Conservation (phyloP, 148 eudicot genomes). For the Selenicereus undatus region DNA sequence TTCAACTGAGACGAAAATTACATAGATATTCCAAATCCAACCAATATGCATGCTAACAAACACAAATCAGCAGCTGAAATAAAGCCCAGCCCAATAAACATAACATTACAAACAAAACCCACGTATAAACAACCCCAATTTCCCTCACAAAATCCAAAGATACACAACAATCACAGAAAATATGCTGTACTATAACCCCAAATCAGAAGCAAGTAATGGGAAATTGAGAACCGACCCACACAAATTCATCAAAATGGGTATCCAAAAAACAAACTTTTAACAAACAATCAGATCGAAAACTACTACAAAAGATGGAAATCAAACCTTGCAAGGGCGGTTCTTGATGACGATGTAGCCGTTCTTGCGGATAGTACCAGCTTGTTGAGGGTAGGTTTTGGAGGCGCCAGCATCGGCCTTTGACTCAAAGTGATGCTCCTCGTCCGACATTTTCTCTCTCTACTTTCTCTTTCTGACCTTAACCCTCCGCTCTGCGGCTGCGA, state of each 20-base stretch:
- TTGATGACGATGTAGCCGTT: constrained; percentile 13
- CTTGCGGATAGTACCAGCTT: constrained; percentile 22
- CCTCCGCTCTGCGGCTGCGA: not conserved
- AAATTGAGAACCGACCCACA: not conserved
- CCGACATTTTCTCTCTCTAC: constrained; percentile 7
- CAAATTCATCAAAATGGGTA: not conserved
- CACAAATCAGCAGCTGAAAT: not conserved
- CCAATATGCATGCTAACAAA: not conserved
- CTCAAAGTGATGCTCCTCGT: constrained; percentile 12
- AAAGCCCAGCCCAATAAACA: not conserved
- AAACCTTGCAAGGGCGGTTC: constrained; percentile 22
- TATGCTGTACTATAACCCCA: not conserved
- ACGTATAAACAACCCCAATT: not conserved
- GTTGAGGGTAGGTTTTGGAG: constrained; percentile 18
- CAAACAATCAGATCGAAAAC: not conserved
- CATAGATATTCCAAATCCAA: not conserved
- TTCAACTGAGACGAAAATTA: not conserved
- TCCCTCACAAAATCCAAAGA: not conserved
- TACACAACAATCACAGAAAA: not conserved
- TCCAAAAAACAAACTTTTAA: not conserved
- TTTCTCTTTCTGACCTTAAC: not conserved
- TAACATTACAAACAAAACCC: not conserved
- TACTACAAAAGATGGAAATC: not conserved
- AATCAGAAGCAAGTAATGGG: not conserved
- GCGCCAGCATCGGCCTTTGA: constrained; percentile 22